Conservation (phyloP, 1,284 basidiomycete species). For the Kalmanozyma brasiliensis region DNA sequence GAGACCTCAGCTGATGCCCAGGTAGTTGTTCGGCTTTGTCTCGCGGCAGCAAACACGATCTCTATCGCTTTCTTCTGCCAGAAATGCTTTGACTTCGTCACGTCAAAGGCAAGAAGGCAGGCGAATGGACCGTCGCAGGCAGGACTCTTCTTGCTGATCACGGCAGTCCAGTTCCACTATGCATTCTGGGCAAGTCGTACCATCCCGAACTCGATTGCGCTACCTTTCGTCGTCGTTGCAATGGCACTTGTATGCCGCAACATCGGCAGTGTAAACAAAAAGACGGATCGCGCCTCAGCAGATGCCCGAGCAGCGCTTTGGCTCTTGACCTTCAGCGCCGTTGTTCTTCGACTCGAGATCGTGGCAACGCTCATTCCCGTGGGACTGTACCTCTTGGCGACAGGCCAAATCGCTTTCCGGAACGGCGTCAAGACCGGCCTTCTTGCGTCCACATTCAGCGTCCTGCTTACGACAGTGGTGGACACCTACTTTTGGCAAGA, state of each 20-base stretch:
- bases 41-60: slow-evolving; percentile 77
- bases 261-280: not conserved
- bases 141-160: slow-evolving; percentile 73
- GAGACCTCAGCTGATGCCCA: slow-evolving; percentile 74
- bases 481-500: slow-evolving; percentile 88
- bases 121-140: not conserved
- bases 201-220: slow-evolving; percentile 91
- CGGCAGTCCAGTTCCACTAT: slow-evolving; percentile 86
- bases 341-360: slow-evolving; percentile 85
- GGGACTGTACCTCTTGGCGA: slow-evolving; percentile 42
- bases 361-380: slow-evolving; percentile 66
- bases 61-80: slow-evolving; percentile 76
- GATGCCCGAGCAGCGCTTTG: slow-evolving; percentile 63
- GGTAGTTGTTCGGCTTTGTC: slow-evolving; percentile 77
- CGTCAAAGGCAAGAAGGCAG: not conserved
- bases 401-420: slow-evolving; percentile 21
- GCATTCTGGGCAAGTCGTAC: slow-evolving; percentile 93
- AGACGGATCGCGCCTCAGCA: slow-evolving; percentile 11
- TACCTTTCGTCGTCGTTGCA: slow-evolving; percentile 78
- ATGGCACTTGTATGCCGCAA: slow-evolving; percentile 72
- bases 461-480: slow-evolving; percentile 69
- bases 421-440: slow-evolving; percentile 25
- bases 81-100: slow-evolving; percentile 71
- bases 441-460: slow-evolving; percentile 10
- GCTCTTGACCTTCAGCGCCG: slow-evolving; percentile 76